Percentiles rank a stretch among this genome's conserved stretches.
These are phyloP conservation scores for Teunomyces gatunensis DNA, from an alignment of 805 yeast species.

Conservation along the genomic window DNA sequence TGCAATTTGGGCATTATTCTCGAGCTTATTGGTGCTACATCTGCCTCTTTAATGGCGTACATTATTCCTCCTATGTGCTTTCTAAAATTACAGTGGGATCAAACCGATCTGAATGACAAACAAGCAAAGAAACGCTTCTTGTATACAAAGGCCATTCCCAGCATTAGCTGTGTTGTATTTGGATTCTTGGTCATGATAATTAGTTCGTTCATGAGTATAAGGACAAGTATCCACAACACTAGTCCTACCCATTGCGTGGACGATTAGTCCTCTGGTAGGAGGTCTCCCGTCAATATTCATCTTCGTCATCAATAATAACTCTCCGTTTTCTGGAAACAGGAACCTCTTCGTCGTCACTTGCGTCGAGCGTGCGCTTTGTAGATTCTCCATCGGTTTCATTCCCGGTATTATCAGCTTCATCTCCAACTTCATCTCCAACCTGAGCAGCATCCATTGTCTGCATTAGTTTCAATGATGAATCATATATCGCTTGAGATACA, in stretches of 20 bases:
- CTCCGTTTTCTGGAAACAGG: conserved; percentile 19
- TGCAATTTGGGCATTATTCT: conserved; percentile 87
- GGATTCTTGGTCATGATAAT: conserved; percentile 77
- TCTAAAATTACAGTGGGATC: conserved; percentile 55
- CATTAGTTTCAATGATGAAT: conserved; percentile 8
- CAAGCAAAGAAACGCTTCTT: conserved; percentile 27
- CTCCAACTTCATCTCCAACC: conserved; percentile 9
- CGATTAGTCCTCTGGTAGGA: conserved; percentile 16
- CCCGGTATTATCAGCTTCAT: background rate
- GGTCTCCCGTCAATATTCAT: background rate
- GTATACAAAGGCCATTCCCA: conserved; percentile 50
- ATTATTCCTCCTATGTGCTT: conserved; percentile 86
- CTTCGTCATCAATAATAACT: conserved; percentile 20
- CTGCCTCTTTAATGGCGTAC: conserved; percentile 90
- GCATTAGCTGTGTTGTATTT: conserved; percentile 60
- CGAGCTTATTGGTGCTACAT: conserved; percentile 88
- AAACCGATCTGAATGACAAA: conserved; percentile 31
- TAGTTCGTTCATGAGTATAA: conserved; percentile 73
- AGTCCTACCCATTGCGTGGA: conserved; percentile 51
- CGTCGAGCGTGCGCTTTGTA: conserved; percentile 3
- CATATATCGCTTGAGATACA: conserved; percentile 16
- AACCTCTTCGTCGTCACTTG: conserved; percentile 10
- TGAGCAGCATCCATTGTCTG: background rate
- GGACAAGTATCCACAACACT: conserved; percentile 37
- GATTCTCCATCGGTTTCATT: background rate